A percentile compares a stretch with the other conserved stretches of the same genome.
Evolutionary conservation across 2,329 filamentous ascomycete species (phyloP).

Genomic region (Colletotrichum falcatum): DNA sequence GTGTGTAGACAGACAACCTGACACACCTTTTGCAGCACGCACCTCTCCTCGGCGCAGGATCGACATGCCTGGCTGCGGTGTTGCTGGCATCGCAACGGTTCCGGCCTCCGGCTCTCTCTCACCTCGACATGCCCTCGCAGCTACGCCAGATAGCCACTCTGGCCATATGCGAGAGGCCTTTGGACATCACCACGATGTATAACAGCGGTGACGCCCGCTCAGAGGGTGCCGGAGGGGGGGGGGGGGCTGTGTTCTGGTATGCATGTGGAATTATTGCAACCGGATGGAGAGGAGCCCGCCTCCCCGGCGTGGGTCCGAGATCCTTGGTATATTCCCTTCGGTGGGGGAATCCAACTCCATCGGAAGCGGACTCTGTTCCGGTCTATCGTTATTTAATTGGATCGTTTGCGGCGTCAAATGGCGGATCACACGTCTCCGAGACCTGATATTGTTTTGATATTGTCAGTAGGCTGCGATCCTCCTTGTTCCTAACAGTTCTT

Average conservation of each 20-base stretch:
- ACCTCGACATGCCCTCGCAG: neutral
- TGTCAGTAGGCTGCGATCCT: neutral
- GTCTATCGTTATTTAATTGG: neutral
- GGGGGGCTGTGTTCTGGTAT: neutral
- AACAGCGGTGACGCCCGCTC: slow-evolving; percentile 4
- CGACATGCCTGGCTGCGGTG: neutral
- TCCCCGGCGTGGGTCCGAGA: neutral
- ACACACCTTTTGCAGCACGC: neutral
- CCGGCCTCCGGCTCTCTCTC: neutral
- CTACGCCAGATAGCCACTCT: neutral
- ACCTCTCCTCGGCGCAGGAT: neutral
- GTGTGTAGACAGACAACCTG: neutral
- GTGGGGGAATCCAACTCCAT: neutral
- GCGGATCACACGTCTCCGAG: neutral
- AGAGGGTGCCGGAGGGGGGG: too few relatives aligned
- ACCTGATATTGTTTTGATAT: neutral
- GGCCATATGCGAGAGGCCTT: neutral
- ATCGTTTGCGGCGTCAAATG: neutral
- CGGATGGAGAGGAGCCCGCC: neutral
- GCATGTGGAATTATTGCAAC: neutral
- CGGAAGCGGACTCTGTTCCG: neutral
- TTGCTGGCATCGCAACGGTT: neutral
- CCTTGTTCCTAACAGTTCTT: neutral
- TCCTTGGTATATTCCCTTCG: neutral
- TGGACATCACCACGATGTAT: neutral